Evolutionary conservation across 139 green algal genomes (phyloP), one percentile per base, ranked within the genome.

Genomic region (Auxenochlorella pyrenoidosa): DNA sequence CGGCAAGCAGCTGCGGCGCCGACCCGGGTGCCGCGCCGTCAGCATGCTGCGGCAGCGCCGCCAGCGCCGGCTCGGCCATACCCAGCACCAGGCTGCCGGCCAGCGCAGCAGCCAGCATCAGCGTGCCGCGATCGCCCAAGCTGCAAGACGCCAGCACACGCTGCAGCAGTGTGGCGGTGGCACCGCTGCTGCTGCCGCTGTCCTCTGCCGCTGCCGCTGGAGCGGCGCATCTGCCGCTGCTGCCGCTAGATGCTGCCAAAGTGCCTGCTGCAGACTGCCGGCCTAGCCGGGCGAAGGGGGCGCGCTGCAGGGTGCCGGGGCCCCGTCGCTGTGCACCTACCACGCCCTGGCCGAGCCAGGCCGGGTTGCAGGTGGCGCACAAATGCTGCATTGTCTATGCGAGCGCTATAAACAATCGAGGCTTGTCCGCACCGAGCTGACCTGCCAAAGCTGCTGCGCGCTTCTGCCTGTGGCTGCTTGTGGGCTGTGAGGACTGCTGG

Each of bases 71-170:
- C 47, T 88, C 87, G 22, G 82, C 87, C 15, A 28, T 24, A 63
- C 77, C 65, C 41, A 90, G 51, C 68, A 89, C 54, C 86, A 77
- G 32, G 12, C 30, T 26, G 54, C 73, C 86, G 18, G 38, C 38
- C 32, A 90, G 83, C 60, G 40, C 70, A 22, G 75, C 79, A 4
- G 65, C 65, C 51, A 87, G 38, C 80, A 90, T 21, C 70, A 86
- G 66, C 43, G 47, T 71, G 76, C 66, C 60, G 60, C 63, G 30
- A 34, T 89, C 85, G 22, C n/a, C 80, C 26, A 81, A 44, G 58
- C 44, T 68, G 85, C 43, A 43, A 26, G 38, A 36, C 0, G 76
- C 76, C 28, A 89, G 22, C 63, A 89, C 10, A 1, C 85, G 84
- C 58, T 88, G 84, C 70, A 87, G 47, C 51, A 81, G 71, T 34